Evolutionary conservation across 1,139 yeast species (phyloP).

Genomic region (Pichia terricola): DNA sequence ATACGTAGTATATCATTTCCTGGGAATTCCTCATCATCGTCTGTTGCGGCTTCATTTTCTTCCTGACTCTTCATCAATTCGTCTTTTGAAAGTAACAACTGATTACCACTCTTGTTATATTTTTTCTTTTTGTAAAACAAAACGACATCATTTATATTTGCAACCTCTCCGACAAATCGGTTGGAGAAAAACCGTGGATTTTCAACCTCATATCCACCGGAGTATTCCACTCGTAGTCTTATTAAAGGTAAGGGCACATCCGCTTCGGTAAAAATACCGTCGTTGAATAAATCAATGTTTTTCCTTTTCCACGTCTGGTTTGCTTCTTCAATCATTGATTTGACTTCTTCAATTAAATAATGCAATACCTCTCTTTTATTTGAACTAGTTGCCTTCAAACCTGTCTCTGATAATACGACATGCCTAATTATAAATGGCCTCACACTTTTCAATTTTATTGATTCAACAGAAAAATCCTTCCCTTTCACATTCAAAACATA

Average conservation of each 20-base stretch:
- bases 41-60: slow-evolving; percentile 27
- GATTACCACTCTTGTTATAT: slow-evolving; percentile 15
- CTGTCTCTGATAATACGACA: slow-evolving; percentile 44
- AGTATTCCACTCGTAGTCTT: slow-evolving; percentile 75
- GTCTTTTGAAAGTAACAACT: neutral
- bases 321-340: slow-evolving; percentile 55
- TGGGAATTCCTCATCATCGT: slow-evolving; percentile 18
- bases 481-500: slow-evolving; percentile 60
- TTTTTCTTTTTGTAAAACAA: slow-evolving; percentile 48
- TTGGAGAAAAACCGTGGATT: slow-evolving; percentile 85
- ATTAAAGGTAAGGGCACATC: slow-evolving; percentile 63
- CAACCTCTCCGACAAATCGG: slow-evolving; percentile 82
- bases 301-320: slow-evolving; percentile 37
- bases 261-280: slow-evolving; percentile 16
- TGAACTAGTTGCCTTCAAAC: slow-evolving; percentile 55
- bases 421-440: slow-evolving; percentile 77
- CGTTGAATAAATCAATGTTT: slow-evolving; percentile 25
- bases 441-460: slow-evolving; percentile 60
- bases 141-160: slow-evolving; percentile 80
- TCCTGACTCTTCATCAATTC: slow-evolving; percentile 14
- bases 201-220: slow-evolving; percentile 87
- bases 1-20: slow-evolving; percentile 43
- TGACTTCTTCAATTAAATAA: slow-evolving; percentile 56
- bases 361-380: slow-evolving; percentile 52
- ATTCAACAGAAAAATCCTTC: slow-evolving; percentile 50